Conservation (phyloP, 495 filamentous ascomycete species). For the Penicillium roqueforti region DNA sequence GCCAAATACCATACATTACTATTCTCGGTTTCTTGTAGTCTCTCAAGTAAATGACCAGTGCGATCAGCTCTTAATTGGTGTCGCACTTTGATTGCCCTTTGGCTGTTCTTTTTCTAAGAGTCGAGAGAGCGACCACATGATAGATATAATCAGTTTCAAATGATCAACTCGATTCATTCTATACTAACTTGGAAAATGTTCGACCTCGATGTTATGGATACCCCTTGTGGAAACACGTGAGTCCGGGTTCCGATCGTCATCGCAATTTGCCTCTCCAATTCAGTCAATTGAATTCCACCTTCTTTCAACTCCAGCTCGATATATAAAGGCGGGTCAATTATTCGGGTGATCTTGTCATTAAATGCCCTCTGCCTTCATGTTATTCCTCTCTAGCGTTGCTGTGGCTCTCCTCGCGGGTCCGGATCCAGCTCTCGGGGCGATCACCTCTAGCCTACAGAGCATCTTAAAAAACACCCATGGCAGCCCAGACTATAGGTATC, state of each 20-base stretch:
- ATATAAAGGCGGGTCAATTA: background rate
- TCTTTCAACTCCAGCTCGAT: background rate
- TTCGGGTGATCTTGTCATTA: background rate
- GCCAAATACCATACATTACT: background rate
- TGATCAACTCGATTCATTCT: too few species aligned
- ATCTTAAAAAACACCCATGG: constrained; percentile 43
- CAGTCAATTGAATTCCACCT: constrained; percentile 1
- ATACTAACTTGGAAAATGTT: background rate
- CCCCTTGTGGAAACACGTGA: background rate
- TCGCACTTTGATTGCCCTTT: background rate
- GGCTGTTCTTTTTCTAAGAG: background rate
- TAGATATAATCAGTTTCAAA: background rate
- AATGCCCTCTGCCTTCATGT: constrained; percentile 13
- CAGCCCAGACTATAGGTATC: constrained; percentile 41
- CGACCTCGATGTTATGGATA: background rate
- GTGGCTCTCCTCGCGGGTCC: constrained; percentile 27
- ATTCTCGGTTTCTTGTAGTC: background rate
- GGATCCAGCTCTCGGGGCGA: constrained; percentile 20
- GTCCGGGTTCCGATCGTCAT: background rate
- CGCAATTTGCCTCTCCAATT: background rate
- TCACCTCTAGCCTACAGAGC: constrained; percentile 36
- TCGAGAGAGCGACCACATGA: background rate
- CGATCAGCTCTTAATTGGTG: background rate
- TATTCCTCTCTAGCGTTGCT: constrained; percentile 21
- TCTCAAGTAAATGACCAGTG: background rate